Evolutionary conservation across 306 rosid genomes (phyloP), one percentile per base, ranked within the genome.

Genomic region (Acacia acuminata): DNA sequence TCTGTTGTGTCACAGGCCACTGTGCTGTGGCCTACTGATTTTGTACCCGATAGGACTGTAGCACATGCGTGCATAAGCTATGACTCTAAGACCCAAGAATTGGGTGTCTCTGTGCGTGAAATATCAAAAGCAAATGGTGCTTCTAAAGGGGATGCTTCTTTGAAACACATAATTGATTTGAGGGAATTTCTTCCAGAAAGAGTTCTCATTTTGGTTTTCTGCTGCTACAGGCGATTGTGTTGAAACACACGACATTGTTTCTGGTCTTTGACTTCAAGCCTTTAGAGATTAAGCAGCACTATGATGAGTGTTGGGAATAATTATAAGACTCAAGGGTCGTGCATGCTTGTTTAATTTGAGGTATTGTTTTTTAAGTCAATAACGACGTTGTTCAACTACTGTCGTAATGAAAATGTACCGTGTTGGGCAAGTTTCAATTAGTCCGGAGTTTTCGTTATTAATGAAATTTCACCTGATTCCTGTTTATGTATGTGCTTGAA

Each of bases 171-270:
- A 1, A 32, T 74, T 66, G 77, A 84, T 67, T 55, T 84, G 66
- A 73, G 20, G 55, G 13, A 4, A 17, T 32, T 73, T 84, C 77
- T 85, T 22, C 83, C 85, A 0, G 73, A 85, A 36, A 80, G 77
- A 82, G 79, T 81, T 27, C 13, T 42, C 50, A 16, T 79, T 67
- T 79, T 67, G 86, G 86, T 19, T 79, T 84, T 64, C 80, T 22
- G 73, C 77, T 53, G 20, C 77, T 27, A 65, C 72, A 12, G 76
- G 83, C 1, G 3, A 0, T 7, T 8, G 2, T 3, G 36, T 10
- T 66, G 83, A 79, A 51, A 75, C 32, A 5, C 10, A 43, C 16
- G 67, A 78, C 38, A 78, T 78, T 50, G 66, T 78, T 14, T 78
- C 8, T 56, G 53, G 69, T 45, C 50, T 45, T 45, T 30, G 15